Base-by-base conservation (phyloP, 352 stramenopile species). In the Pythium aquatile region DNA sequence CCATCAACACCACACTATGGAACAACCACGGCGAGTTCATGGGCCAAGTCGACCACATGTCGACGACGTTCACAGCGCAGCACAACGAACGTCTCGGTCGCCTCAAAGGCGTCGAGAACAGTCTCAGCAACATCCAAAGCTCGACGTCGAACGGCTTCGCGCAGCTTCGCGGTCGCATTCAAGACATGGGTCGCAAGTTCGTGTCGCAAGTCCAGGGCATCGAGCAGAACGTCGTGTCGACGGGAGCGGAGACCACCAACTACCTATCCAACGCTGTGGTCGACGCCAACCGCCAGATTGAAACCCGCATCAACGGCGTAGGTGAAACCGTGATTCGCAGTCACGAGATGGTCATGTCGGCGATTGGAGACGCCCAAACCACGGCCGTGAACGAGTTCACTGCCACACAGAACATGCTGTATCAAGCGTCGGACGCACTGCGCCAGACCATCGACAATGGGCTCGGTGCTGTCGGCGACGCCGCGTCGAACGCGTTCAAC, bases 1-100 rank as follows among this genome's bases (percentile, higher is more conserved):
- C 28, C n/a, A 53, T 65, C 35, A 57, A 65, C 58, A 58, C 28
- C 26, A 65, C 49, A n/a, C 46, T 65, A 33, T 65, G 58, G 58
- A 54, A 48, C 35, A 65, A 58, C 48, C 58, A 65, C 58, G 52
- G 17, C 48, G 58, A 58, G 48, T 58, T 51, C 49, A 58, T 65
- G 58, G 52, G 33, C 37, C 37, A 65, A 10, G 58, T 65, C 7
- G 35, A 52, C 17, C 35, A 65, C 24, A 56, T 65, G 44, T 39
- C 33, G 24, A 65, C 48, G 48, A 24, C 46, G 6, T 65, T 65
- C 39, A 65, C 58, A 9, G 49, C 26, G 24, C 58, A 65, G 37
- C 58, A 65, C 48, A 46, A n/a, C 13, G 48, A 65, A 37, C 47
- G 58, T 16, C 52, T 65, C 30, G 58, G 58, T 5, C 58, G 52